Evolutionary conservation across 768 basidiomycete genomes (phyloP), one percentile per base, ranked within the genome.

Genomic region (Asterophora lycoperdoides): DNA sequence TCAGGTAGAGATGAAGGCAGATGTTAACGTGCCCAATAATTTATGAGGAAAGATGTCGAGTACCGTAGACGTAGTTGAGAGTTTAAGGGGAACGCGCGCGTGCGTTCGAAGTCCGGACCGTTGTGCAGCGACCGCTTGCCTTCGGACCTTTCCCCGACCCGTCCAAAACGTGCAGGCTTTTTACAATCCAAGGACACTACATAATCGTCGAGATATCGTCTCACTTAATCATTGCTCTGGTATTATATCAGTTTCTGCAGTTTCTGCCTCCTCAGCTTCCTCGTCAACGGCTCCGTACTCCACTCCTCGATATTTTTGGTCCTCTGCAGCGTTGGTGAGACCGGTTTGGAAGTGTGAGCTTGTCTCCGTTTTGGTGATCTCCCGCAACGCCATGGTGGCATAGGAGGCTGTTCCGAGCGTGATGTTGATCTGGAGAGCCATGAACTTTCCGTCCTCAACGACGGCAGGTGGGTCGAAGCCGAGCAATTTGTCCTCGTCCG

Each of bases 381-480:
- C 93, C 35, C 93, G 81, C 56, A 99, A 66, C 3, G 94, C 95
- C 96, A 99, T 99, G 2, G 96, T 99, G 1, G 96, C 96, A 67
- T 97, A 99, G 4, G 92, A 86, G 0, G 92, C 89, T 6, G 92
- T 91, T 11, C 89, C 92, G 13, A 99, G 78, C n/a, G 77, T 81
- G 46, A 97, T 68, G 33, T 83, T 70, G 52, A 99, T 81, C 60
- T 94, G 93, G 30, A 99, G 69, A 4, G 95, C 94, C 65, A 83
- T 72, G 64, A 95, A 95, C 59, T 81, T 85, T 19, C 94, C 94
- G 40, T 86, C 77, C 45, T 83, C 79, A 3, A 71, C 75, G 28
- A 81, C 63, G 1, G 71, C 74, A 8, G 92, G 89, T 5, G 84
- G 69, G 49, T 92, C 85, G 55, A 91, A 83, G 8, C 82, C 84